Base-by-base conservation (phyloP, 805 yeast genomes). In the Tetrapisispora nanseiensis region DNA sequence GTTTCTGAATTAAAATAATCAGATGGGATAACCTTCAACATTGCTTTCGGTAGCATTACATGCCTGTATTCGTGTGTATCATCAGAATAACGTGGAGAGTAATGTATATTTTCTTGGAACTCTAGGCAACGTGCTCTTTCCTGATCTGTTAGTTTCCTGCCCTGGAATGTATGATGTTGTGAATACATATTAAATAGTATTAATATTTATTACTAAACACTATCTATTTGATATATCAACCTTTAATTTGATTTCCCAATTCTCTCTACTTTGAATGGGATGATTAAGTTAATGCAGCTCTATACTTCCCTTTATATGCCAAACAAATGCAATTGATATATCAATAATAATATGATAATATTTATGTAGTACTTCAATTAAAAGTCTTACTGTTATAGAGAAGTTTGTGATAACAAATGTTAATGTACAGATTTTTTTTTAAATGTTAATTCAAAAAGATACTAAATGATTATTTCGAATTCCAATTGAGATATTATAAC, bases 1-100 rank as follows among this genome's bases (percentile, higher is more conserved):
- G 95, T 86, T 45, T 89, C 95, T 2, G 87, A 79, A 56, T 83
- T 82, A 71, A 92, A 92, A 59, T 89, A 94, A 59, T 94, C 98
- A 33, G 81, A 77, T 9, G 98, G 98, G 44, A 94, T 86, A 26
- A 79, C 86, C 62, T 89, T 90, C 42, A 92, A 74, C 95, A 92
- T 86, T 47, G 83, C 86, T 59, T 94, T 87, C 49, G 99, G 99
- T 41, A 92, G 74, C 77, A 92, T 89, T 38, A 92, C 99, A 61
- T 92, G 99, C 61, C 98, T 66, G 64, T 90, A 92, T 68, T 92
- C 99, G 57, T 75, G 82, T 33, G 80, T 74, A 58, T 90, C 97
- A 57, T 92, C 98, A 19, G 87, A 79, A 66, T 90, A 92, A 55
- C 80, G 68, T 44, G 94, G 92, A 9, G 96, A 86, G 61, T 92